These are phyloP conservation scores for Colletotrichum liriopes DNA, from an alignment of 2,329 filamentous ascomycete genomes.

Conservation along the genomic window DNA sequence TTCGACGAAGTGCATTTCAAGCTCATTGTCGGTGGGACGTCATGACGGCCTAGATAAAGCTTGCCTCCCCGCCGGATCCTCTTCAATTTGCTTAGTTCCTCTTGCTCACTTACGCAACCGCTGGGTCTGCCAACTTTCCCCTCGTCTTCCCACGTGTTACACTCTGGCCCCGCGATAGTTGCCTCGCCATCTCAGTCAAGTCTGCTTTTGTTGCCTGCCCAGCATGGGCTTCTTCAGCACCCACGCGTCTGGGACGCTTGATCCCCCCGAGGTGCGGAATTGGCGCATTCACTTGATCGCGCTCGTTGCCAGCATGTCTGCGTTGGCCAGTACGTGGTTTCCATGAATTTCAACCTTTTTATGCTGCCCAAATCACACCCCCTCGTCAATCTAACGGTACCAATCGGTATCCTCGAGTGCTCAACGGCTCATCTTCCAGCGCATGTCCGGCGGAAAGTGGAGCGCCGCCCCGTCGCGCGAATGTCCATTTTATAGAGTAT, in stretches of 20 bases:
- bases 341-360: too few species aligned
- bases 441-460: background rate
- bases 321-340: conserved; percentile 46
- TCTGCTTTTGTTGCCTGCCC: background rate
- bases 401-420: too few species aligned
- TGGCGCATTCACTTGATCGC: conserved; percentile 49
- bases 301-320: conserved; percentile 49
- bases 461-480: background rate
- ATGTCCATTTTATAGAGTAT: background rate
- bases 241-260: conserved; percentile 46
- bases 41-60: conserved; percentile 40
- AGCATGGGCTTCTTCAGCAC: conserved; percentile 49
- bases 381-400: too few species aligned
- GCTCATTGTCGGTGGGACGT: conserved; percentile 33
- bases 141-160: background rate
- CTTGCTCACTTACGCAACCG: conserved; percentile 20
- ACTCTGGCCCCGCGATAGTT: background rate
- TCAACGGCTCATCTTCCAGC: background rate
- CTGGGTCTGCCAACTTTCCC: conserved; percentile 7
- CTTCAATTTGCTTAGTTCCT: background rate
- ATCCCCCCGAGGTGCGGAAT: conserved; percentile 48
- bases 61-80: conserved; percentile 22
- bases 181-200: too few species aligned
- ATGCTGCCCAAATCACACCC: background rate
- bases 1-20: conserved; percentile 32